Evolutionary conservation across 257 asterid genomes (phyloP).

Genomic region (Osmanthus fragrans): DNA sequence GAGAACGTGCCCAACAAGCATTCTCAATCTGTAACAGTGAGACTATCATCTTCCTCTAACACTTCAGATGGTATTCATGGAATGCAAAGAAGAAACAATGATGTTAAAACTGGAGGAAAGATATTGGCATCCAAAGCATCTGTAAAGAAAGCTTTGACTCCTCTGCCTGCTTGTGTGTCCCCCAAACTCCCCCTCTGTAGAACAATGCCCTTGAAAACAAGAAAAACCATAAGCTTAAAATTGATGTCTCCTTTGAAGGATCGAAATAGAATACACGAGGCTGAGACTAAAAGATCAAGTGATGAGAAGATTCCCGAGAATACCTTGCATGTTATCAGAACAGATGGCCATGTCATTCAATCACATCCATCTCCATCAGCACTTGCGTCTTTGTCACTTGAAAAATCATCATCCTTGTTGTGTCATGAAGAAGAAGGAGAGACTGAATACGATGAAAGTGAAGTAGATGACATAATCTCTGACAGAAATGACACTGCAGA

Average conservation of each 20-base stretch:
- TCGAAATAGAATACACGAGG: constrained; percentile 33
- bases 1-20: constrained; percentile 27
- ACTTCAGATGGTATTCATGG: constrained; percentile 34
- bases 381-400: constrained; percentile 29
- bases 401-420: constrained; percentile 34
- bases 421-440: constrained; percentile 51
- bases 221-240: constrained; percentile 39
- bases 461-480: constrained; percentile 19
- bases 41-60: constrained; percentile 32
- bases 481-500: constrained; percentile 13
- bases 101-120: constrained; percentile 26
- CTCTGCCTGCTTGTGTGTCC: constrained; percentile 34
- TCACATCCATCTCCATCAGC: constrained; percentile 31
- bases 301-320: constrained; percentile 50
- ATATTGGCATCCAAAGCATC: constrained; percentile 35
- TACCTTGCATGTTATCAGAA: constrained; percentile 49
- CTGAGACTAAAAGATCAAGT: constrained; percentile 29
- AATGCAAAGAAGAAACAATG: constrained; percentile 34
- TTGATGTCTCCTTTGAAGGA: constrained; percentile 34
- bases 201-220: constrained; percentile 31
- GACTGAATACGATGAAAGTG: not conserved
- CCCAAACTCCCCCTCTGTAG: constrained; percentile 33
- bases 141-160: constrained; percentile 36
- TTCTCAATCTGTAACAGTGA: constrained; percentile 28
- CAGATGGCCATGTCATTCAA: constrained; percentile 19